These are phyloP conservation scores for Tripidium arundinaceum DNA, from an alignment of 202 grass and related monocot species.

Conservation along the genomic window DNA sequence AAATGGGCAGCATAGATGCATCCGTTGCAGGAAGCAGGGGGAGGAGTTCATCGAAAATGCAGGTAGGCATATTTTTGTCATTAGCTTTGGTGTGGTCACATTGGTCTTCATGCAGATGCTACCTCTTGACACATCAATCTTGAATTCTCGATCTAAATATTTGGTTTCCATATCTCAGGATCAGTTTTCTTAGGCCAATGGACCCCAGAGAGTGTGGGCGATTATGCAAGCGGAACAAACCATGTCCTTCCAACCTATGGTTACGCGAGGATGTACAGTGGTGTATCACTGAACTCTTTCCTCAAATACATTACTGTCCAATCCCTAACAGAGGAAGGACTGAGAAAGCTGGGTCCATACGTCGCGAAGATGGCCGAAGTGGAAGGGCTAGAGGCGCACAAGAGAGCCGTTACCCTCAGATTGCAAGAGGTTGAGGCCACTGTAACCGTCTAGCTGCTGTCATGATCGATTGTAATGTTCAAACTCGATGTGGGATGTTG, in stretches of 20 bases:
- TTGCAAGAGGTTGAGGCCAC: conserved; percentile 63
- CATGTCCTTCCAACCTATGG: conserved; percentile 95
- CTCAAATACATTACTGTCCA: conserved; percentile 92
- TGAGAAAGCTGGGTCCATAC: conserved; percentile 61
- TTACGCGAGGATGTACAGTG: conserved; percentile 95
- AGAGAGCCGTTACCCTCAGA: conserved; percentile 83
- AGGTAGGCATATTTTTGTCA: conserved; percentile 41
- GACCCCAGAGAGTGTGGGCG: conserved; percentile 91
- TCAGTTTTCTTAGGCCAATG: conserved; percentile 91
- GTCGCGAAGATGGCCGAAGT: conserved; percentile 89
- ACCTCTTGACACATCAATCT: background rate
- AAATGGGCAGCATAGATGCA: too few relatives aligned
- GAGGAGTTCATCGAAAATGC: conserved; percentile 79
- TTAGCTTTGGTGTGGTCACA: background rate
- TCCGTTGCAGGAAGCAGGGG: too few relatives aligned
- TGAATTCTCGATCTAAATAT: background rate
- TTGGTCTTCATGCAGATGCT: background rate
- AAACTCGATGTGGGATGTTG: background rate
- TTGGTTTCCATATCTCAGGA: conserved; percentile 31
- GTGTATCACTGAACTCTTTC: conserved; percentile 85
- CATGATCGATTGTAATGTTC: background rate
- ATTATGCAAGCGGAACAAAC: conserved; percentile 87
- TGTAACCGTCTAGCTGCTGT: conserved; percentile 34
- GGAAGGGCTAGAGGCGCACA: conserved; percentile 89
- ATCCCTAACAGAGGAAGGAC: conserved; percentile 70